Evolutionary conservation across 2,329 filamentous ascomycete genomes (phyloP).

Genomic region (Cladosporium halotolerans): DNA sequence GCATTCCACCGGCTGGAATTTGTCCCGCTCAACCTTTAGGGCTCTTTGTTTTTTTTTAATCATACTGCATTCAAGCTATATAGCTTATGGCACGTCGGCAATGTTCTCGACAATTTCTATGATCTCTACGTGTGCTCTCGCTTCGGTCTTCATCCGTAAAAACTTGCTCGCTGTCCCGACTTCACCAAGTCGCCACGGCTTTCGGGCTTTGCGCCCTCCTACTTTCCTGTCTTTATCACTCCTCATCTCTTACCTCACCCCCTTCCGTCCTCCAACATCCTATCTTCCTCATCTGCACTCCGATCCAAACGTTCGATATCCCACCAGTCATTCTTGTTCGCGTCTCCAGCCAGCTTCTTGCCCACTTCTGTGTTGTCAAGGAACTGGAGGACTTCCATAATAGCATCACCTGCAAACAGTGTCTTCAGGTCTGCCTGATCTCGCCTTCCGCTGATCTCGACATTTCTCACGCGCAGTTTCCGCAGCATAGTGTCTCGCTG

Average conservation of each 20-base stretch:
- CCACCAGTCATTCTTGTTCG: not conserved
- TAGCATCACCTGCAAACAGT: not conserved
- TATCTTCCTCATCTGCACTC: not conserved
- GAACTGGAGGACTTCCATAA: not conserved
- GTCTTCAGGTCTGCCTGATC: not conserved
- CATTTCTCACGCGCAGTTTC: not conserved
- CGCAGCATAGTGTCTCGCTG: slow-evolving; percentile 3
- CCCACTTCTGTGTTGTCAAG: not conserved
- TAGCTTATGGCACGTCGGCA: not conserved
- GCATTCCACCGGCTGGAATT: no score
- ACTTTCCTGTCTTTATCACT: not conserved
- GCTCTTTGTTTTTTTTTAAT: no score
- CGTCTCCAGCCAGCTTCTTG: not conserved
- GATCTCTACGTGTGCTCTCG: not conserved
- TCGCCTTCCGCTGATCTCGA: not conserved
- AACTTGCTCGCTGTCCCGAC: no score
- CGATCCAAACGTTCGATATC: not conserved
- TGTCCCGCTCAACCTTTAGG: no score
- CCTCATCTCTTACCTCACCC: not conserved
- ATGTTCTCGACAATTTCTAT: not conserved
- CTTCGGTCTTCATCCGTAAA: not conserved
- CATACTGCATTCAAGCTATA: no score
- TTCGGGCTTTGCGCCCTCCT: not conserved
- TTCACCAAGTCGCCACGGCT: no score
- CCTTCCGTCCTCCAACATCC: not conserved